Evolutionary conservation across 1,284 basidiomycete species (phyloP), one percentile per base, ranked within the genome.

Genomic region (Sphaerobolus stellatus): DNA sequence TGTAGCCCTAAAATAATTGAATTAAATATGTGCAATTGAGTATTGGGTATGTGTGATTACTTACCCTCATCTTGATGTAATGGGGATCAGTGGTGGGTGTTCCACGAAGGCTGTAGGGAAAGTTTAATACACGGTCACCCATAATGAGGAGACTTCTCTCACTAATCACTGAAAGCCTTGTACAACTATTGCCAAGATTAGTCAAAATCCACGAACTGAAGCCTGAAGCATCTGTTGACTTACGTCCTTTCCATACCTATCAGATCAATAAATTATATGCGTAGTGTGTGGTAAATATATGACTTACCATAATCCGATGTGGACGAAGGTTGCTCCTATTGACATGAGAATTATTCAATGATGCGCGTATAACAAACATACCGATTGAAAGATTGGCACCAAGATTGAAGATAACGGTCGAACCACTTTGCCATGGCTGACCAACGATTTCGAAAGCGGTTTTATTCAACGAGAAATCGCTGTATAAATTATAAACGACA

Each of bases 371-470:
- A 16, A 27, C 14, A 5, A 9, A 48, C 45, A 14, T 16, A 27
- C 45, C 45, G 30, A 48, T 48, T 3, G 45, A 48, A 16, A 48
- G 29, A 29, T 48, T 48, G 24, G 30, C 20, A 7, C 45, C 45
- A 6, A 48, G 24, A 18, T 48, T 27, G 45, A 27, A 48, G 29
- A 48, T 48, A 18, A 48, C 45, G 11, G 45, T 48, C 20, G 45
- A 48, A 29, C 45, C 45, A 48, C 45, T 48, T 27, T 48, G 45
- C 45, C 45, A 48, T 14, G 45, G 45, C 20, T 48, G 45, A 27
- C 45, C 45, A 7, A 29, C 24, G 6, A 48, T 48, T 28, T 48
- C 45, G 29, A 5, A 48, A 28, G 45, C 45, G n/a, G 45, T 48
- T 4, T 28, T 22, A 31, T 48, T 48, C 29, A 48, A 48, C 7